These are phyloP conservation scores for Geotrichum ghanense DNA, from an alignment of 805 yeast species.

Conservation along the genomic window DNA sequence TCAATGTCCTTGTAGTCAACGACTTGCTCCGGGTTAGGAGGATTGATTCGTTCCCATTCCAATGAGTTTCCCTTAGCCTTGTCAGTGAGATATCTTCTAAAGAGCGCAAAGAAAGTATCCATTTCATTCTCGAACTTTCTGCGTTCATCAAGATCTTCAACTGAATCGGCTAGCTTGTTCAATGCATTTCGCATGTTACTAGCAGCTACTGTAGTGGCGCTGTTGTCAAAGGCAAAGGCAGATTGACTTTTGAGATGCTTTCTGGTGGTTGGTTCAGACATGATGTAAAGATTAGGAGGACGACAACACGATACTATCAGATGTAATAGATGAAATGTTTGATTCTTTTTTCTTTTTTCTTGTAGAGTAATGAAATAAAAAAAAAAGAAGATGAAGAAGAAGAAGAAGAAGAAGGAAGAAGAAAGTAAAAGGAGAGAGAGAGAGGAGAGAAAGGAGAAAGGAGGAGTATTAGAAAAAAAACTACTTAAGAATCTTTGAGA, in stretches of 20 bases:
- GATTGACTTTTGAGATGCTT: constrained; percentile 64
- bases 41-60: constrained; percentile 92
- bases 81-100: constrained; percentile 83
- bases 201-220: constrained; percentile 91
- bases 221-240: constrained; percentile 79
- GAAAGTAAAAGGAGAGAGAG: not conserved
- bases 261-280: constrained; percentile 24
- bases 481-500: not conserved
- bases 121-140: constrained; percentile 72
- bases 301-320: too few relatives aligned
- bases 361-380: not conserved
- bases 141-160: constrained; percentile 32
- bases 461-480: not conserved
- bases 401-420: not conserved
- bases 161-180: constrained; percentile 80
- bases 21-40: constrained; percentile 84
- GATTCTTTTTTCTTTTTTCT: not conserved
- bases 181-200: constrained; percentile 96
- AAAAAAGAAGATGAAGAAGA: not conserved
- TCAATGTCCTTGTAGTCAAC: constrained; percentile 57
- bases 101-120: constrained; percentile 89
- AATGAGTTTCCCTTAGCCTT: constrained; percentile 76
- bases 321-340: too few relatives aligned
- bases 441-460: not conserved
- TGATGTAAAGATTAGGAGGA: not conserved